Conservation (phyloP, 2,329 filamentous ascomycete species). For the Scytalidium sp. region DNA sequence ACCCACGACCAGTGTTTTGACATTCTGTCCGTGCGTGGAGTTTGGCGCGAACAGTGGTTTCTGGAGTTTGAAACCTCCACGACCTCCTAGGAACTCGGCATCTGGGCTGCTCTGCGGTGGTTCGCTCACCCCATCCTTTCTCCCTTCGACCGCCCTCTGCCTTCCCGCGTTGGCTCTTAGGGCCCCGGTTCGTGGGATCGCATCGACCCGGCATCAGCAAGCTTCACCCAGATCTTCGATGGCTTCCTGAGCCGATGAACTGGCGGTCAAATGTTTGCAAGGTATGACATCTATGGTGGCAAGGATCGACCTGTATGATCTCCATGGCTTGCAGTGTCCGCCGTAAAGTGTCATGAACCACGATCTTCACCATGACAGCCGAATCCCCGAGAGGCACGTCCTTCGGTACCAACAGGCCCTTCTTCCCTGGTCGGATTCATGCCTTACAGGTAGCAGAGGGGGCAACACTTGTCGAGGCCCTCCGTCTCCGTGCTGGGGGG, state of each 20-base stretch:
- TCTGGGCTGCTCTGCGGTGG: not conserved
- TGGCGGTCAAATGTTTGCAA: conserved; percentile 28
- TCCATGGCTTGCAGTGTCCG: conserved; percentile 29
- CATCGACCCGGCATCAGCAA: not conserved
- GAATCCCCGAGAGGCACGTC: conserved; percentile 15
- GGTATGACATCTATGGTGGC: conserved; percentile 15
- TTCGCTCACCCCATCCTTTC: not conserved
- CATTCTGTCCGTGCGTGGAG: conserved; percentile 26
- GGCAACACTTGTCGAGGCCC: not conserved
- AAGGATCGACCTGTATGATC: conserved; percentile 27
- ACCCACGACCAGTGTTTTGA: conserved; percentile 26
- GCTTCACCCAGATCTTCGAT: conserved; percentile 1
- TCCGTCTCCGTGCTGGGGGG: not conserved
- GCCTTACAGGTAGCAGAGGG: conserved; percentile 3
- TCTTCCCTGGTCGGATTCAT: conserved; percentile 11
- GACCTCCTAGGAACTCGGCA: not conserved
- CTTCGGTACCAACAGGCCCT: conserved; percentile 15
- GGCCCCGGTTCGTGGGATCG: not conserved
- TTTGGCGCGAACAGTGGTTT: not conserved
- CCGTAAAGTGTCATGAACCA: conserved; percentile 26
- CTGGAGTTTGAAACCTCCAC: no score
- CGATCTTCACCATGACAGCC: conserved; percentile 24
- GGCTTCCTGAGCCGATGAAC: conserved; percentile 20
- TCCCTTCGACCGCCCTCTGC: not conserved
- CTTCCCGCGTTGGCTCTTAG: not conserved